Evolutionary conservation across 495 filamentous ascomycete species (phyloP), one percentile per base, ranked within the genome.

Genomic region (Penicillium coffeae): DNA sequence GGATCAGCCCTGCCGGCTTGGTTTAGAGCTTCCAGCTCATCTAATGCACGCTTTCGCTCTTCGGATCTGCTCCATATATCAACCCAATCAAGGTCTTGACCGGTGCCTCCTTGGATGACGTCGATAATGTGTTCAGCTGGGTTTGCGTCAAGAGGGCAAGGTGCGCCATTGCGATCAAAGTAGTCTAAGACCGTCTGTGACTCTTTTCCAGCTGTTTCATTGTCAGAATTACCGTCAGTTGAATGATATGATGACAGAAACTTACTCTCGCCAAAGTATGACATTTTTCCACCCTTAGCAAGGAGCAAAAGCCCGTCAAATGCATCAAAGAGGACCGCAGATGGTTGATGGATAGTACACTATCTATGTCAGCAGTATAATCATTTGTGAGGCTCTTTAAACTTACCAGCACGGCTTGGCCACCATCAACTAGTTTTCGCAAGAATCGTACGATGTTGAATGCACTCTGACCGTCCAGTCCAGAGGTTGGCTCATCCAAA

Each of bases 261-360:
- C 51, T 73, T 58, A 56, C 79, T 81, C 21, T 80, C 75, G 14
- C 84, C 78, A 48, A 80, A 80, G 48, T 83, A 83, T 1, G 77
- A 64, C 50, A 75, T 76, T 39, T 71, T 73, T 1, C 79, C 79
- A 18, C 77, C 76, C 39, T 68, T 72, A 8, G 71, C 73, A 15
- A 84, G 67, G 0, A 82, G 58, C 2, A 81, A 55, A 3, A 81
- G 56, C 1, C 62, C 68, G 48, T 81, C 77, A 32, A 79, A 79
- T 3, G 68, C 64, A 21, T 74, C 69, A 35, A 81, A 77, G 2
- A 81, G 48, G 1, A 73, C 71, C 2, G 89, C 85, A 62, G 89
- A 90, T n/a, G 90, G 90, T 60, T 96, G 90, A 61, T 95, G 90
- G 58, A 96, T 95, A 2, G 90, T 95, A 71, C 89, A 92, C 63